Evolutionary conservation across 2,329 filamentous ascomycete species (phyloP), one percentile per base, ranked within the genome.

Genomic region (Coniochaeta ligniaria): DNA sequence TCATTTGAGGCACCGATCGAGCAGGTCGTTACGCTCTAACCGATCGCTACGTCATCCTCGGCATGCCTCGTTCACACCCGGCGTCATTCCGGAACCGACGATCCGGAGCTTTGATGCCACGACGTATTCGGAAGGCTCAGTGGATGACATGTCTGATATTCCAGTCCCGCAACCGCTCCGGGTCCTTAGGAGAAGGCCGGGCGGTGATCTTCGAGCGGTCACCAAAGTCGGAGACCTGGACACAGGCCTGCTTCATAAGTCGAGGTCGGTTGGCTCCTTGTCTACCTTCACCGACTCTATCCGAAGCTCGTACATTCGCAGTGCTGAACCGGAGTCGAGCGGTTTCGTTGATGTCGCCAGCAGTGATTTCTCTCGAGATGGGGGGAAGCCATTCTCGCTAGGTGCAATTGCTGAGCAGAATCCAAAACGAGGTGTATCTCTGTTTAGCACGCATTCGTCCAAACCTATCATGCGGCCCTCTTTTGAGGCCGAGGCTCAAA

Each of bases 401-500:
- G 84, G 84, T 9, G 81, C 81, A 59, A 74, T 87, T 60, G 79
- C 84, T 2, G 82, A 83, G 60, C 75, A 78, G 62, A 72, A 76
- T 12, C 71, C 75, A 1, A 80, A 81, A 63, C 73, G 72, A 8
- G 72, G 75, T 16, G 64, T 83, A 31, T 87, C 85, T 0, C 70
- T 87, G 2, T 83, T 86, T 63, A 87, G 83, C 66, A 85, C 84
- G 0, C 80, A 83, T 63, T 86, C 84, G 5, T 86, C 84, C 2
- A 84, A 85, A 64, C 84, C 84, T 0, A 74, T 79, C 1, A 85
- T 87, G 83, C 81, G 84, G 4, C 83, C 85, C 1, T 97, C 93
- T 0, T 97, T 98, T 66, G 92, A 98, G 72, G 88, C 84, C 2
- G 92, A 96, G 68, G 91, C 96, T 1, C 87, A 93, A 62, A 91